phyloP scores from a whole-genome alignment of 352 stramenopile species.

The Pythium guiyangense region DNA sequence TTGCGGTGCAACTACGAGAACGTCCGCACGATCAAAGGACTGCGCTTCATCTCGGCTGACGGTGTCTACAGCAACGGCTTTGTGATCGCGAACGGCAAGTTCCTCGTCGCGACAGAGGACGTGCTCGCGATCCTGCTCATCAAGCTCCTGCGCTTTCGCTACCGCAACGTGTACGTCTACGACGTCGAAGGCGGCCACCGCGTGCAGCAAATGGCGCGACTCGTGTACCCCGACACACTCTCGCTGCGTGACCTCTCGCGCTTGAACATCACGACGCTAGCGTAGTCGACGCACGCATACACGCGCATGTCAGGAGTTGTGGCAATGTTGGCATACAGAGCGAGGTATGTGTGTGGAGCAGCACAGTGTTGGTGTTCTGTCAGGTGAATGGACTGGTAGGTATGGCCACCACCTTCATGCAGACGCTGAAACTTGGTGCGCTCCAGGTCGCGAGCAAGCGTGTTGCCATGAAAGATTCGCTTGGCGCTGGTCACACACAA shows the following conservation, averaged over 20 bases:
- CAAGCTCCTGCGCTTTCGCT: conserved; percentile 10
- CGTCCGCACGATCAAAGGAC: conserved; percentile 2
- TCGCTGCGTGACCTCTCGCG: not conserved
- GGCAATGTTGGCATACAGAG: no score
- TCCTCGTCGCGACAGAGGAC: conserved; percentile 10
- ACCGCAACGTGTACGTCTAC: conserved; percentile 6
- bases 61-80: conserved; percentile 11
- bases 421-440: no score
- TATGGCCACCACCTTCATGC: no score
- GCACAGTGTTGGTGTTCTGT: no score
- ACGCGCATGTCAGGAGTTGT: no score
- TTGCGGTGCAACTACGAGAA: conserved; percentile 7
- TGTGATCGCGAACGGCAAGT: not conserved
- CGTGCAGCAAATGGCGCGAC: conserved; percentile 9
- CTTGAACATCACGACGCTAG: not conserved
- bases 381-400: no score
- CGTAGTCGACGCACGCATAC: no score
- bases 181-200: conserved; percentile 3
- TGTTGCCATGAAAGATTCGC: no score
- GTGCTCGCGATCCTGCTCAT: conserved; percentile 7
- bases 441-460: no score
- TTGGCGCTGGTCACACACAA: no score
- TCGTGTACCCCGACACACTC: conserved; percentile 5
- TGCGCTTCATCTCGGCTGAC: conserved; percentile 4
- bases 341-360: no score